Conservation (phyloP, 257 asterid species). For the Nicotiana noctiflora region DNA sequence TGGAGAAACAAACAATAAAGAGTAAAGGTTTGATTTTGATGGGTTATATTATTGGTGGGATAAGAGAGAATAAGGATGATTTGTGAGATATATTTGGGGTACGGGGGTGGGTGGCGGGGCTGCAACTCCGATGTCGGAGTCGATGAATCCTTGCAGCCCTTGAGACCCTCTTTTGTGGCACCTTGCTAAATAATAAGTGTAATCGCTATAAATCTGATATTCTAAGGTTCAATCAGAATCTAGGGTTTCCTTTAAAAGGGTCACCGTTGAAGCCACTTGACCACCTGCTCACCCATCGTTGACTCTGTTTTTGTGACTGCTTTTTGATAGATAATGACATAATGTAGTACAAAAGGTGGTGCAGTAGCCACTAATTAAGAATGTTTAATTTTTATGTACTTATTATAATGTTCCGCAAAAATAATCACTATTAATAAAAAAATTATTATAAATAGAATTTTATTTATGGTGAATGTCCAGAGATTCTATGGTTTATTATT, state of each 20-base stretch:
- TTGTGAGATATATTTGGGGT: neutral
- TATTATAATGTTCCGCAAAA: too few species aligned
- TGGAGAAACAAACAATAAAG: neutral
- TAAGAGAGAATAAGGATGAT: neutral
- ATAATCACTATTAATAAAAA: too few species aligned
- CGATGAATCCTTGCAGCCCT: neutral
- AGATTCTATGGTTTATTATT: too few species aligned
- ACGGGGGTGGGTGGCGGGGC: slow-evolving; percentile 2
- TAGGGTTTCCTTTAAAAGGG: neutral
- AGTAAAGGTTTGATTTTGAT: neutral
- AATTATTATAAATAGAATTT: too few species aligned
- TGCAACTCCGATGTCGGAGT: slow-evolving; percentile 40
- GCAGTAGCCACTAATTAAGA: too few species aligned
- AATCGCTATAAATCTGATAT: neutral
- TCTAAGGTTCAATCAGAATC: neutral
- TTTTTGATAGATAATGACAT: too few species aligned
- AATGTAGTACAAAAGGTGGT: too few species aligned
- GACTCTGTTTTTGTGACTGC: neutral
- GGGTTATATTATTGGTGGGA: neutral
- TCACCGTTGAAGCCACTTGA: neutral
- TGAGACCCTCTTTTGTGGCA: neutral
- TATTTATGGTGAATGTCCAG: too few species aligned
- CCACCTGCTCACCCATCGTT: neutral
- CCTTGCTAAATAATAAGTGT: neutral
- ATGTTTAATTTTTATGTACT: too few species aligned